A percentile compares a stretch with the other conserved stretches of the same genome.
Evolutionary conservation across 495 filamentous ascomycete genomes (phyloP).

Genomic region (Parmelia sp.): DNA sequence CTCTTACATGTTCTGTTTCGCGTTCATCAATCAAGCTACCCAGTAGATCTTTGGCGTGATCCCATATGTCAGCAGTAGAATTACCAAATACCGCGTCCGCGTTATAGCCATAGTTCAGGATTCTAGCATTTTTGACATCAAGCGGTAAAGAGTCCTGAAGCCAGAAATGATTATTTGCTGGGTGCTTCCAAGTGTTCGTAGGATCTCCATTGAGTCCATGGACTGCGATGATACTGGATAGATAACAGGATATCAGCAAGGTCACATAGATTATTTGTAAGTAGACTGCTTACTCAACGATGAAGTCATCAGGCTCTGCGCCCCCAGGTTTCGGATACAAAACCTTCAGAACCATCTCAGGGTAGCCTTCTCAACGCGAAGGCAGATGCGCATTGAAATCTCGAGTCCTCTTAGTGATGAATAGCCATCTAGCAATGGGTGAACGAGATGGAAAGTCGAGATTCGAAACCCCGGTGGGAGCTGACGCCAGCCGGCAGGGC

Average conservation of each 20-base stretch:
- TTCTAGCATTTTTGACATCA: constrained; percentile 15
- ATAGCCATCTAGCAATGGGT: background rate
- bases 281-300: constrained; percentile 3
- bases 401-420: too few relatives aligned
- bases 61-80: background rate
- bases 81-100: constrained; percentile 17
- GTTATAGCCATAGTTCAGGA: constrained; percentile 22
- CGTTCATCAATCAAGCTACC: constrained; percentile 27
- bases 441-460: background rate
- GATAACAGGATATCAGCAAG: background rate
- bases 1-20: constrained; percentile 20
- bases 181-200: constrained; percentile 28
- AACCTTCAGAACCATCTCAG: background rate
- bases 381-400: background rate
- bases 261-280: background rate
- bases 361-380: background rate
- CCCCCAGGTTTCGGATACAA: constrained; percentile 4
- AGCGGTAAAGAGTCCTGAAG: constrained; percentile 21
- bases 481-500: background rate
- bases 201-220: constrained; percentile 35
- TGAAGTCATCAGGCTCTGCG: background rate
- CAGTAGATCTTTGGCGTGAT: constrained; percentile 21
- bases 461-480: background rate
- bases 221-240: constrained; percentile 34
- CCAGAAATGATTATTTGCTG: constrained; percentile 16